Conservation (phyloP, 2,329 filamentous ascomycete species). For the Penicillium griseofulvum region DNA sequence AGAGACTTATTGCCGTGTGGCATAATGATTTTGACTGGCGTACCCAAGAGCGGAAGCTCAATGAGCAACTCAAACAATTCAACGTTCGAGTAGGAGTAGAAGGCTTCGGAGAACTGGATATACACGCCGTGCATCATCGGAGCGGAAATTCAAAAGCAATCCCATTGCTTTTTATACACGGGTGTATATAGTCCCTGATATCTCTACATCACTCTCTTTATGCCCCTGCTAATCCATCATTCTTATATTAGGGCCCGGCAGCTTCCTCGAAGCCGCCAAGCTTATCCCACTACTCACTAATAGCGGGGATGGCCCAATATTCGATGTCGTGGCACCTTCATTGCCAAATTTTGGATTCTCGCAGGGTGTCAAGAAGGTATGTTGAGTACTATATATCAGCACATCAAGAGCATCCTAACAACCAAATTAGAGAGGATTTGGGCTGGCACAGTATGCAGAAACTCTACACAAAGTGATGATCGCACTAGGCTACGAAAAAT, state of each 20-base stretch:
- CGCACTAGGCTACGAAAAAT: conserved; percentile 63
- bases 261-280: conserved; percentile 56
- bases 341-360: conserved; percentile 59
- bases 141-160: conserved; percentile 55
- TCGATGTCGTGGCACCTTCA: conserved; percentile 54
- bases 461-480: conserved; percentile 67
- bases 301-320: conserved; percentile 42
- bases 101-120: conserved; percentile 58
- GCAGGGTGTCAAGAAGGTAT: conserved; percentile 39
- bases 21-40: conserved; percentile 60
- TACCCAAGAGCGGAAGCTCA: conserved; percentile 57
- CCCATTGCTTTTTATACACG: conserved; percentile 66
- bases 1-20: conserved; percentile 60
- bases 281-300: conserved; percentile 48
- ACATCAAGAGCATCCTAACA: neutral
- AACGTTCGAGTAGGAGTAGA: conserved; percentile 53
- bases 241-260: conserved; percentile 55
- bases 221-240: neutral
- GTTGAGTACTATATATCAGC: neutral
- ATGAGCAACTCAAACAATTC: conserved; percentile 59
- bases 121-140: conserved; percentile 64
- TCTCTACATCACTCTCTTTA: conserved; percentile 7
- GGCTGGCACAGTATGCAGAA: conserved; percentile 61
- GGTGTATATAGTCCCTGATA: conserved; percentile 44
- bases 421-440: conserved; percentile 53